Conservation (phyloP, 140 eudicot species). For the Senecio squalidus region DNA sequence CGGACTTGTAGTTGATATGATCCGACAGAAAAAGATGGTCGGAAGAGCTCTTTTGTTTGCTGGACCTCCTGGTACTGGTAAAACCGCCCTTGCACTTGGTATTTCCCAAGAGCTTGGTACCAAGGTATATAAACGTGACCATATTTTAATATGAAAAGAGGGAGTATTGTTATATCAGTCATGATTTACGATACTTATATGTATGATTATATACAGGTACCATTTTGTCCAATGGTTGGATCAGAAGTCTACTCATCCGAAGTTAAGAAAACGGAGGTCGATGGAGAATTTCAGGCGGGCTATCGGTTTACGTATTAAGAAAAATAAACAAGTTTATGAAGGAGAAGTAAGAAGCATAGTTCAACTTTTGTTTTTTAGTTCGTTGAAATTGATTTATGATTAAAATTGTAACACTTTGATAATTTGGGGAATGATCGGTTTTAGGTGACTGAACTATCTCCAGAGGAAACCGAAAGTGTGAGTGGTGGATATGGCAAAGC, state of each 20-base stretch:
- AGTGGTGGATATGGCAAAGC: slow-evolving; percentile 97
- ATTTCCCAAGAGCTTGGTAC: slow-evolving; percentile 94
- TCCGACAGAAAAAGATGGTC: slow-evolving; percentile 96
- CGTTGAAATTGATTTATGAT: too few relatives aligned
- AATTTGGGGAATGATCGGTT: slow-evolving; percentile 4
- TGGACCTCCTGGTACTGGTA: slow-evolving; percentile 98
- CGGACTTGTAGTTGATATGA: slow-evolving; percentile 98
- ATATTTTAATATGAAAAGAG: too few relatives aligned
- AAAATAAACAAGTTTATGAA: slow-evolving; percentile 94
- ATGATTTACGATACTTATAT: too few relatives aligned
- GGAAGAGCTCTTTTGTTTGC: slow-evolving; percentile 82
- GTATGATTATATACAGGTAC: slow-evolving; percentile 48
- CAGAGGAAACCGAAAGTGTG: slow-evolving; percentile 93
- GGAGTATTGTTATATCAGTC: too few relatives aligned
- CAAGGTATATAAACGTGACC: too few relatives aligned
- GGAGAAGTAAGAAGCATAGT: slow-evolving; percentile 64
- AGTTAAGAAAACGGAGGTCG: slow-evolving; percentile 96
- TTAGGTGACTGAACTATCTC: slow-evolving; percentile 94
- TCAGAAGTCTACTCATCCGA: slow-evolving; percentile 98
- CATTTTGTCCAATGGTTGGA: slow-evolving; percentile 99
- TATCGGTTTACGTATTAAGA: slow-evolving; percentile 96
- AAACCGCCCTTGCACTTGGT: slow-evolving; percentile 96
- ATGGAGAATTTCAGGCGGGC: slow-evolving; percentile 96
- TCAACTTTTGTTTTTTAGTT: too few relatives aligned
- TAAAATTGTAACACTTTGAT: too few relatives aligned